Evolutionary conservation across 2,329 filamentous ascomycete genomes (phyloP).

Genomic region (Cadophora malorum): DNA sequence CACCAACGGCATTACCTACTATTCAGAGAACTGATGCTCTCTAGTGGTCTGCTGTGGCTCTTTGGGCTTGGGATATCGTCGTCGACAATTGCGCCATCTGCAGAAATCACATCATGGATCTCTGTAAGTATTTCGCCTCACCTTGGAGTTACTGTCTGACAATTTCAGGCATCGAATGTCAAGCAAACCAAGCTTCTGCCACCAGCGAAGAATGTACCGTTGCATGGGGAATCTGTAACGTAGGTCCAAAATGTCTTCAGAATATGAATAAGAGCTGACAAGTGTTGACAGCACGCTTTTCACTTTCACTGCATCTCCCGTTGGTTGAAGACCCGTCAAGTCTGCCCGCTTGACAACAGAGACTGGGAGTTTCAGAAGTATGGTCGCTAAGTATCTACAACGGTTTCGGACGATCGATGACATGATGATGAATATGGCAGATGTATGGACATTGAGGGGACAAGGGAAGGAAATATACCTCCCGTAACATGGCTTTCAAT

Average conservation of each 20-base stretch:
- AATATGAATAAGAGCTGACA: slow-evolving; percentile 15
- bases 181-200: slow-evolving; percentile 96
- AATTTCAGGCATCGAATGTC: slow-evolving; percentile 85
- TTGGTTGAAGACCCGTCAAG: slow-evolving; percentile 99
- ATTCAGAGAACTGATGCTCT: slow-evolving; percentile 24
- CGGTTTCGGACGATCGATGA: slow-evolving; percentile 10
- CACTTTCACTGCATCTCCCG: slow-evolving; percentile 99
- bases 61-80: slow-evolving; percentile 99
- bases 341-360: slow-evolving; percentile 95
- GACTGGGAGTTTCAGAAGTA: slow-evolving; percentile 99
- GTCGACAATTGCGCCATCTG: slow-evolving; percentile 99
- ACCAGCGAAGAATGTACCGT: slow-evolving; percentile 99
- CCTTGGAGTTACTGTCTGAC: slow-evolving; percentile 25
- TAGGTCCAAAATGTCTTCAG: slow-evolving; percentile 55
- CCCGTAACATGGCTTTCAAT: slow-evolving; percentile 20
- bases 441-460: background rate
- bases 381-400: slow-evolving; percentile 60
- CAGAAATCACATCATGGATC: slow-evolving; percentile 99
- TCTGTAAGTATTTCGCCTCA: slow-evolving; percentile 66
- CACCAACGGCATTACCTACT: background rate
- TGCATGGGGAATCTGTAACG: slow-evolving; percentile 99
- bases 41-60: slow-evolving; percentile 96
- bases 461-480: slow-evolving; percentile 6
- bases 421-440: slow-evolving; percentile 24
- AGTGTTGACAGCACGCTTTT: slow-evolving; percentile 80